phyloP scores from a whole-genome alignment of 1,284 basidiomycete genomes.

The Microbotryomycetes sp. region DNA sequence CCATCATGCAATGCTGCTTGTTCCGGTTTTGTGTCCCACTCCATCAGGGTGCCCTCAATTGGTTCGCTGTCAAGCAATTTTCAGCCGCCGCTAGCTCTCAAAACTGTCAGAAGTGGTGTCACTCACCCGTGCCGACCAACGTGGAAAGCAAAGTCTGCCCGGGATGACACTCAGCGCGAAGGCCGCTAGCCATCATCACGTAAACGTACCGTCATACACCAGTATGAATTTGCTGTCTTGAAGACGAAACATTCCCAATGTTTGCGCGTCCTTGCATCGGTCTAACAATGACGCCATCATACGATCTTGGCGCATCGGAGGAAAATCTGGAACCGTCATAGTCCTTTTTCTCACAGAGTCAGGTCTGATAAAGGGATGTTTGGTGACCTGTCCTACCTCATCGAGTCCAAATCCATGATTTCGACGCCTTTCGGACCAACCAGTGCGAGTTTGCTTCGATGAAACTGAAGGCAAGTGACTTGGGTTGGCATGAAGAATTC shows the following conservation, averaged over 20 bases:
- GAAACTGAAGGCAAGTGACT: slow-evolving; percentile 78
- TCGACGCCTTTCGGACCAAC: slow-evolving; percentile 61
- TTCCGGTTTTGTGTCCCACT: slow-evolving; percentile 91
- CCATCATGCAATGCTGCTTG: slow-evolving; percentile 80
- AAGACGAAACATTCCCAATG: slow-evolving; percentile 81
- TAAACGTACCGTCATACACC: slow-evolving; percentile 71
- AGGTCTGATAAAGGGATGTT: background rate
- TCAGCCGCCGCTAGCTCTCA: background rate
- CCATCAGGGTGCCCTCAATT: slow-evolving; percentile 48
- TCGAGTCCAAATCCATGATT: slow-evolving; percentile 73
- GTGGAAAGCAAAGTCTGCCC: slow-evolving; percentile 78
- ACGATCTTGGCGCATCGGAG: slow-evolving; percentile 61
- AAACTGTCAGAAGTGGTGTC: background rate
- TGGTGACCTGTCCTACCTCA: slow-evolving; percentile 50
- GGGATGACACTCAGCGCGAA: background rate
- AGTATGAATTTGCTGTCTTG: slow-evolving; percentile 71
- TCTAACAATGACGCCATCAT: slow-evolving; percentile 63
- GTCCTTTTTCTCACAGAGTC: background rate
- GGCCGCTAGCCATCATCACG: background rate
- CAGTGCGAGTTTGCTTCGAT: slow-evolving; percentile 84
- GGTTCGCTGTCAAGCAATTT: slow-evolving; percentile 5
- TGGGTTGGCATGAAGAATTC: slow-evolving; percentile 48
- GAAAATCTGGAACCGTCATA: slow-evolving; percentile 55
- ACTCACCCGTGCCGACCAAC: slow-evolving; percentile 69
- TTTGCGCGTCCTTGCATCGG: slow-evolving; percentile 66